Evolutionary conservation across 805 yeast species (phyloP).

Genomic region (Cyberlindnera amylophila): DNA sequence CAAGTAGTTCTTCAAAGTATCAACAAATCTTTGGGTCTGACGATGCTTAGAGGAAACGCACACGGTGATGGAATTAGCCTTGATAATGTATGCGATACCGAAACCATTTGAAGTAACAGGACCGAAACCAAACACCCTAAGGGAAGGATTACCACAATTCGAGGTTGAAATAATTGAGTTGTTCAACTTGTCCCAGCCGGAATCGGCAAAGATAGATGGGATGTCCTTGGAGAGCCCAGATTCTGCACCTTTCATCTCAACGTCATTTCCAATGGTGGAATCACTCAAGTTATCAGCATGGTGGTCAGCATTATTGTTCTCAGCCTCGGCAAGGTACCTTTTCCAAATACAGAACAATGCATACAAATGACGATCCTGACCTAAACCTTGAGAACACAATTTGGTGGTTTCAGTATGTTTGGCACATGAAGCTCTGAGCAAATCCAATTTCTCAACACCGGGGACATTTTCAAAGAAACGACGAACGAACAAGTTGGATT

Average conservation of each 20-base stretch:
- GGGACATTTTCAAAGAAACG: constrained; percentile 72
- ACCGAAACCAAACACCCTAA: constrained; percentile 85
- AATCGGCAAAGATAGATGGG: constrained; percentile 77
- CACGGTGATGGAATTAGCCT: constrained; percentile 70
- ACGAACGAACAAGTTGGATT: constrained; percentile 77
- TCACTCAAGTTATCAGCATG: constrained; percentile 27
- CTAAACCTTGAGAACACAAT: constrained; percentile 69
- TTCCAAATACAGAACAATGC: constrained; percentile 89
- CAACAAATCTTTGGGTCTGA: constrained; percentile 75
- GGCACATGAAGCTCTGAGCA: constrained; percentile 64
- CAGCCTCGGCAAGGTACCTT: constrained; percentile 39
- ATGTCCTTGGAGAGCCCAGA: constrained; percentile 33
- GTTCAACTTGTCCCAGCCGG: constrained; percentile 84
- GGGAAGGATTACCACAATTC: constrained; percentile 90
- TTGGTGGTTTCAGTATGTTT: constrained; percentile 66
- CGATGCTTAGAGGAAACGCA: constrained; percentile 86
- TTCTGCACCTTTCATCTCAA: constrained; percentile 1
- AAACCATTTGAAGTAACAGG: constrained; percentile 88
- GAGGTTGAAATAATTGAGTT: constrained; percentile 78
- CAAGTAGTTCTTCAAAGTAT: constrained; percentile 60
- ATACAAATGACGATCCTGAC: constrained; percentile 89
- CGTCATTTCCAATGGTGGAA: constrained; percentile 23
- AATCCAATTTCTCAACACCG: constrained; percentile 50
- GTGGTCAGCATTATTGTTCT: constrained; percentile 22
- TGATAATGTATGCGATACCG: constrained; percentile 89